These are phyloP conservation scores for Globisporangium orthogonon DNA, from an alignment of 352 stramenopile genomes.

Conservation along the genomic window DNA sequence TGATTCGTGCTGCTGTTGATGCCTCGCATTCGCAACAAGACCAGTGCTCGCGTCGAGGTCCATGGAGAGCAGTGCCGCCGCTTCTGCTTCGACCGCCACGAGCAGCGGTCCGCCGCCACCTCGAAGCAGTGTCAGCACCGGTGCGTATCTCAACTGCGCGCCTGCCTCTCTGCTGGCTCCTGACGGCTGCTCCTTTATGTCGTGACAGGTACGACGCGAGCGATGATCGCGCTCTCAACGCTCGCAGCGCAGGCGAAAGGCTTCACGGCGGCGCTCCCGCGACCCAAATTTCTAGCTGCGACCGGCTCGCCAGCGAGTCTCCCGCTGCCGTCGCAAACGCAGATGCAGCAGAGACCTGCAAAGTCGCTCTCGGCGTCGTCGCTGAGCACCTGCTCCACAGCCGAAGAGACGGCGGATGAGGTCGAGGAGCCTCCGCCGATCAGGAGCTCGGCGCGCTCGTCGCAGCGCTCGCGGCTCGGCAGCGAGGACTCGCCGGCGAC, in stretches of 20 bases:
- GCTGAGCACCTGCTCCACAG: constrained; percentile 3
- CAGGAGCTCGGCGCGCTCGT: background rate
- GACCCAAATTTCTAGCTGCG: constrained; percentile 11
- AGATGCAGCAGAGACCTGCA: constrained; percentile 2
- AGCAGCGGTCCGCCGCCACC: background rate
- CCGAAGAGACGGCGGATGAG: constrained; percentile 7
- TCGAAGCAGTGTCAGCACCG: background rate
- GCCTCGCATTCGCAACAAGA: too few relatives aligned
- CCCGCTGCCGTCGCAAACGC: background rate
- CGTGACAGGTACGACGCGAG: constrained; percentile 6
- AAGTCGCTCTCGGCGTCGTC: constrained; percentile 10
- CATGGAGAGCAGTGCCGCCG: background rate
- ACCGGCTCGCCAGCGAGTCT: background rate
- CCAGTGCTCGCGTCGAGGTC: background rate
- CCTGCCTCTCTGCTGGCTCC: background rate
- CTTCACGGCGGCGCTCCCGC: constrained; percentile 10
- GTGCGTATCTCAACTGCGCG: background rate
- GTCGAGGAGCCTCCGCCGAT: background rate
- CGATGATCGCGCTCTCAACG: constrained; percentile 9
- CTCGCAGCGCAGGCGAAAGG: constrained; percentile 14
- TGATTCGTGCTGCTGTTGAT: background rate
- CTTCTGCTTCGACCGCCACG: background rate
- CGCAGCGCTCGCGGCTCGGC: constrained; percentile 2
- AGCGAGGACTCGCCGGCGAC: constrained; percentile 8
- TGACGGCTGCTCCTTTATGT: background rate